A percentile compares a stretch with the other conserved stretches of the same genome.
Evolutionary conservation across 345 rosid species (phyloP).

Genomic region (Lagerstroemia speciosa): DNA sequence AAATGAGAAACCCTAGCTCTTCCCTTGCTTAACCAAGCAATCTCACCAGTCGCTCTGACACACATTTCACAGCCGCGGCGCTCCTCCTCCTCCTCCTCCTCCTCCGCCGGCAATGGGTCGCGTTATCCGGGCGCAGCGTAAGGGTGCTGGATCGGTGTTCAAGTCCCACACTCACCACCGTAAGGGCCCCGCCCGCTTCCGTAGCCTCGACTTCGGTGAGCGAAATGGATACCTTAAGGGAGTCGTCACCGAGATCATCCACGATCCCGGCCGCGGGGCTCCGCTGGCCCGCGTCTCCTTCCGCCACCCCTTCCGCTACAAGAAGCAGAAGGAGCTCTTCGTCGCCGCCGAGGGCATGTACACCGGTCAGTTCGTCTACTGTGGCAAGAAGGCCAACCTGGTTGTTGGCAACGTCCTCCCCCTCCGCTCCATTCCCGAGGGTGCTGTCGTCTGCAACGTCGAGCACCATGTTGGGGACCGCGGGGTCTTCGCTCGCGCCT

Average conservation of each 20-base stretch:
- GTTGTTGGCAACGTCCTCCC: slow-evolving; percentile 52
- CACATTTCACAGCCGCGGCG: background rate
- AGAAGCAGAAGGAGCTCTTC: slow-evolving; percentile 46
- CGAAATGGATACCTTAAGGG: slow-evolving; percentile 45
- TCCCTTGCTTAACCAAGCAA: too few relatives aligned
- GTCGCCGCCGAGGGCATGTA: slow-evolving; percentile 46
- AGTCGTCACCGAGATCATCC: slow-evolving; percentile 34
- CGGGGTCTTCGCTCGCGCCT: slow-evolving; percentile 30
- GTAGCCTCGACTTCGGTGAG: slow-evolving; percentile 42
- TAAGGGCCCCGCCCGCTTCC: slow-evolving; percentile 43
- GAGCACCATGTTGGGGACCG: slow-evolving; percentile 48
- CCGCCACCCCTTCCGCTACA: slow-evolving; percentile 42
- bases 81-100: too few relatives aligned
- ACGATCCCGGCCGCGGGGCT: slow-evolving; percentile 46
- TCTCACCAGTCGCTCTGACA: background rate
- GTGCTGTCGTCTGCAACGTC: slow-evolving; percentile 43
- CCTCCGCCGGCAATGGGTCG: slow-evolving; percentile 26
- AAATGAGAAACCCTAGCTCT: too few relatives aligned
- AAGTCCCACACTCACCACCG: slow-evolving; percentile 49
- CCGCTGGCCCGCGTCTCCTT: slow-evolving; percentile 33
- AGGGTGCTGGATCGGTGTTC: slow-evolving; percentile 51
- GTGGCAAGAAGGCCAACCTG: slow-evolving; percentile 50
- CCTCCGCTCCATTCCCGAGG: slow-evolving; percentile 38
- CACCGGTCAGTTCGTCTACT: slow-evolving; percentile 52
- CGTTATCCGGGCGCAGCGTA: slow-evolving; percentile 42